phyloP scores from a whole-genome alignment of 805 yeast genomes.

The Novakomyces olei region DNA sequence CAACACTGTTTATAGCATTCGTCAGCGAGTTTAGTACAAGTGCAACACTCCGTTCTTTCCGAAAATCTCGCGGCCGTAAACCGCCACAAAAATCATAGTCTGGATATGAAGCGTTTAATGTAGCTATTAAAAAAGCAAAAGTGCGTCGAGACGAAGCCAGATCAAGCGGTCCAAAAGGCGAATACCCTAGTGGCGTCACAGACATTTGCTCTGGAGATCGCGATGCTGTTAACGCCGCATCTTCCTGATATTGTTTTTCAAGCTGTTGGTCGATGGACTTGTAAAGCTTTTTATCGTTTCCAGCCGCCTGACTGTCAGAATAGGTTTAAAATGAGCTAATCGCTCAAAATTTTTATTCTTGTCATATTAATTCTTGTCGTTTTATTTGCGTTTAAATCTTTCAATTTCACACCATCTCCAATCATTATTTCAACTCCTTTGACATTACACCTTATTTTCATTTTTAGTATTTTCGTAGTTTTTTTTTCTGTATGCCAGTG shows the following conservation, averaged over 20 bases:
- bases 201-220: conserved; percentile 6
- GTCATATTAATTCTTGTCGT: no score
- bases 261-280: conserved; percentile 69
- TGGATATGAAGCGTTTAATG: conserved; percentile 77
- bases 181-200: conserved; percentile 2
- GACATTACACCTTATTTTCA: no score
- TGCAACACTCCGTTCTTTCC: conserved; percentile 22
- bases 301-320: conserved; percentile 29
- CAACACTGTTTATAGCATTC: conserved; percentile 48
- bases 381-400: no score
- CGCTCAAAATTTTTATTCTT: not conserved
- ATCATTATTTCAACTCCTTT: no score
- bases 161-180: conserved; percentile 80
- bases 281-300: conserved; percentile 70
- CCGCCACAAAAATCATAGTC: conserved; percentile 87
- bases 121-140: conserved; percentile 76
- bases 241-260: conserved; percentile 23
- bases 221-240: conserved; percentile 9
- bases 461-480: no score
- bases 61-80: conserved; percentile 57
- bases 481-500: no score
- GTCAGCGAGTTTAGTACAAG: conserved; percentile 42
- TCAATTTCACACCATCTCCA: no score
- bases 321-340: not conserved
- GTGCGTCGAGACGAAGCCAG: conserved; percentile 69